A percentile compares a stretch with the other conserved stretches of the same genome.
These are phyloP conservation scores for Suillus alpinus DNA, from an alignment of 768 basidiomycete genomes.

Conservation along the genomic window DNA sequence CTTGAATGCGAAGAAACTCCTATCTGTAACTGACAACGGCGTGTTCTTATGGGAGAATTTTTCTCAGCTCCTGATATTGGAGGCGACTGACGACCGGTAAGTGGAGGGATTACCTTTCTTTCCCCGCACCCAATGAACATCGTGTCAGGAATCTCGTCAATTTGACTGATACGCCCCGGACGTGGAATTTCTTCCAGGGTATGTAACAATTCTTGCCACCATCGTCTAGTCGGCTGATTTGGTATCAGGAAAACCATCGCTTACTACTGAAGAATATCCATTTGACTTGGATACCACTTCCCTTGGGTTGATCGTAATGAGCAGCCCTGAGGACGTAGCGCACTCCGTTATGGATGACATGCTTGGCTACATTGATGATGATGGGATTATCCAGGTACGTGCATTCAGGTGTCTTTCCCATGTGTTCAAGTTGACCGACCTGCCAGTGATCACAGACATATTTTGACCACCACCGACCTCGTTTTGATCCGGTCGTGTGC, in stretches of 20 bases:
- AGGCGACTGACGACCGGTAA: conserved; percentile 46
- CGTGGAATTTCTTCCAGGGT: conserved; percentile 59
- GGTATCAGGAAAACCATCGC: conserved; percentile 32
- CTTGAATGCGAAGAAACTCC: conserved; percentile 36
- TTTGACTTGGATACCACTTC: conserved; percentile 61
- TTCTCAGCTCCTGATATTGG: conserved; percentile 56
- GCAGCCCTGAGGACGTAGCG: conserved; percentile 29
- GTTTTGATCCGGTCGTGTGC: conserved; percentile 53
- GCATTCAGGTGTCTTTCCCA: not conserved
- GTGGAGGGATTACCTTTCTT: conserved; percentile 8
- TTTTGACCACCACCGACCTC: conserved; percentile 48
- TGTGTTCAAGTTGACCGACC: not conserved
- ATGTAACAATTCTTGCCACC: conserved; percentile 1
- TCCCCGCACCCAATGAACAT: not conserved
- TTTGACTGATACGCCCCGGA: conserved; percentile 35
- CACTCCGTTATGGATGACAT: conserved; percentile 55
- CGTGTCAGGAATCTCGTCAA: conserved; percentile 41
- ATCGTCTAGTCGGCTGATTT: conserved; percentile 2
- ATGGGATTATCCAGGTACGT: conserved; percentile 50
- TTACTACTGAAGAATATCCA: conserved; percentile 50
- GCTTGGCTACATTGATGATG: conserved; percentile 45
- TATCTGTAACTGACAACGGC: conserved; percentile 45
- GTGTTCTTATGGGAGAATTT: conserved; percentile 50
- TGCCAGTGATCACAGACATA: conserved; percentile 39
- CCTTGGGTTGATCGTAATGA: conserved; percentile 44